A percentile compares a stretch with the other conserved stretches of the same genome.
Evolutionary conservation across 2,329 filamentous ascomycete genomes (phyloP).

Genomic region (Pseudocercospora eumusae): DNA sequence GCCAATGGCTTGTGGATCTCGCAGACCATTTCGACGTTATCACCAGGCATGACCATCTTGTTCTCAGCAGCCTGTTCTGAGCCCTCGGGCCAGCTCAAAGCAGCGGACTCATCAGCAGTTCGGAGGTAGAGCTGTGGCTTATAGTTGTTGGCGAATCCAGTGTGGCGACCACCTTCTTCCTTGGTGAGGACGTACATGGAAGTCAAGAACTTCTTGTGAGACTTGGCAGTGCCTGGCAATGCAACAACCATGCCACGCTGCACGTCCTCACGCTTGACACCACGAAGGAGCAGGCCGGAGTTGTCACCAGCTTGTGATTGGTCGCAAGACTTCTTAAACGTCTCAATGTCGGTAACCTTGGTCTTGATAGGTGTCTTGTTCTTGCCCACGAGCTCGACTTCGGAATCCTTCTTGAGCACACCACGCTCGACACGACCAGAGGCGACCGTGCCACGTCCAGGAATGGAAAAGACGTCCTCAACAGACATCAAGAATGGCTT

Average conservation of each 20-base stretch:
- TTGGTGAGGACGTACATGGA: conserved; percentile 97
- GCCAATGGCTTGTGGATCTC: conserved; percentile 82
- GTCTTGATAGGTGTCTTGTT: conserved; percentile 82
- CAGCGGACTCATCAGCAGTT: conserved; percentile 75
- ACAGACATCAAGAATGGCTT: conserved; percentile 99
- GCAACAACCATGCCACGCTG: conserved; percentile 91
- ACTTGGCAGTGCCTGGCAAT: conserved; percentile 78
- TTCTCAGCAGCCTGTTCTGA: conserved; percentile 64
- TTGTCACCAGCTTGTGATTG: conserved; percentile 96
- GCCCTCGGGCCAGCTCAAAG: conserved; percentile 83
- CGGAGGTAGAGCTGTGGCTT: conserved; percentile 94
- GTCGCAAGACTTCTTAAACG: conserved; percentile 99
- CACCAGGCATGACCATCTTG: conserved; percentile 95
- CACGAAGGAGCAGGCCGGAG: conserved; percentile 93
- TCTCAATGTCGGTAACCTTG: conserved; percentile 99
- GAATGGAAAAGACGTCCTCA: conserved; percentile 64
- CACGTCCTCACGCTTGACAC: conserved; percentile 93
- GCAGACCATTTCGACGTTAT: conserved; percentile 97
- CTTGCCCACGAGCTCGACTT: conserved; percentile 94
- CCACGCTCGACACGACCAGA: conserved; percentile 98
- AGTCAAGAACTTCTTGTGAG: conserved; percentile 86
- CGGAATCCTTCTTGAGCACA: conserved; percentile 85
- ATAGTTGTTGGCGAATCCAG: conserved; percentile 94
- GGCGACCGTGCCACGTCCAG: conserved; percentile 90
- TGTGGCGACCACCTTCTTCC: conserved; percentile 97